These are phyloP conservation scores for Rhodotorula sp. DNA, from an alignment of 1,284 basidiomycete species.

Conservation along the genomic window DNA sequence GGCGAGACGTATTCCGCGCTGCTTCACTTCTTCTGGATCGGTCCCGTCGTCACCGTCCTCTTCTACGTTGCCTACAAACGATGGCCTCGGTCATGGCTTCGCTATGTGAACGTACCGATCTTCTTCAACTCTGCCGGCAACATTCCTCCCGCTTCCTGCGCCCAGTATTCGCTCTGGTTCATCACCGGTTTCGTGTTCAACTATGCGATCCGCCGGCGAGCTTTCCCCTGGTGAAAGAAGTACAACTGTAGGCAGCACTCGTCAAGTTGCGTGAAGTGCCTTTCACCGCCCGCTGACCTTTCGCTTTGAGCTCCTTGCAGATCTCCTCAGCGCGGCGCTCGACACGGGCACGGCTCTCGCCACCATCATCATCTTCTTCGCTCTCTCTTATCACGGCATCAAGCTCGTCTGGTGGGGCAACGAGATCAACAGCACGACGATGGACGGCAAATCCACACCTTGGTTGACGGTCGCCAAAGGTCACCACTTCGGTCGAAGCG, in stretches of 20 bases:
- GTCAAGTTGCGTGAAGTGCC: not conserved
- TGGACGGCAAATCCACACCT: conserved; percentile 39
- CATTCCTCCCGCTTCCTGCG: conserved; percentile 81
- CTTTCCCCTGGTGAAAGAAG: conserved; percentile 93
- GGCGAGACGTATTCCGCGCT: conserved; percentile 62
- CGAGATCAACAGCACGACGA: conserved; percentile 54
- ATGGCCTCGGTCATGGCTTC: conserved; percentile 71
- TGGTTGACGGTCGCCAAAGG: conserved; percentile 15
- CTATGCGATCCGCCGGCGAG: conserved; percentile 52
- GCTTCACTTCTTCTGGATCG: conserved; percentile 69
- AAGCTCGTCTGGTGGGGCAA: conserved; percentile 84
- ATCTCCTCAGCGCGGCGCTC: conserved; percentile 57
- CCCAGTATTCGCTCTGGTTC: conserved; percentile 82
- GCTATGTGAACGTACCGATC: conserved; percentile 78
- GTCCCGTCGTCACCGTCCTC: conserved; percentile 73
- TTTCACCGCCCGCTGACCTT: not conserved
- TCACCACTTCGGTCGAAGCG: not conserved
- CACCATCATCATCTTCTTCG: conserved; percentile 80
- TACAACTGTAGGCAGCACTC: conserved; percentile 59
- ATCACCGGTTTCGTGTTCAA: conserved; percentile 54
- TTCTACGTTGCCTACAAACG: conserved; percentile 68
- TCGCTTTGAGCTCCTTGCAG: not conserved
- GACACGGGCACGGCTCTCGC: conserved; percentile 62
- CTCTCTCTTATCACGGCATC: conserved; percentile 63
- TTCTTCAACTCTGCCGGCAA: conserved; percentile 73